Conservation (phyloP, 1,139 yeast genomes). For the Candida tropicalis region DNA sequence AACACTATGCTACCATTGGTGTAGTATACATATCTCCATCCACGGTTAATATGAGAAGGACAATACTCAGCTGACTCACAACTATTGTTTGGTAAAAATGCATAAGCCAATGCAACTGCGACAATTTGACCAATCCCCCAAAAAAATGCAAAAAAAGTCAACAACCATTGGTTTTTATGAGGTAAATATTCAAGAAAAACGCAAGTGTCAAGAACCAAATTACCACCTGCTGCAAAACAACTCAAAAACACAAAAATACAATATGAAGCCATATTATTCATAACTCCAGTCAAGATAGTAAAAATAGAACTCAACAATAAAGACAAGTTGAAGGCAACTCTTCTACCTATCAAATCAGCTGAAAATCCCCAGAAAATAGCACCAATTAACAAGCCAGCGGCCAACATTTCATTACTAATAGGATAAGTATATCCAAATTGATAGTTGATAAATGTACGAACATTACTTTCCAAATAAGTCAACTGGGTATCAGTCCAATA, state of each 20-base stretch:
- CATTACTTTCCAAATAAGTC: conserved; percentile 42
- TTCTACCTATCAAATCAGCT: conserved; percentile 46
- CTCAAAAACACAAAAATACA: conserved; percentile 51
- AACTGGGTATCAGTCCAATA: conserved; percentile 66
- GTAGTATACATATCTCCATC: conserved; percentile 42
- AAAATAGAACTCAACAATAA: conserved; percentile 38
- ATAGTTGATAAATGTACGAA: conserved; percentile 41
- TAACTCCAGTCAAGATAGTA: conserved; percentile 56
- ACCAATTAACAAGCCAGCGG: conserved; percentile 55
- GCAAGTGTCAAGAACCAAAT: conserved; percentile 60
- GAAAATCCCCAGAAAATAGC: conserved; percentile 60
- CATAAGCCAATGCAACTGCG: conserved; percentile 35
- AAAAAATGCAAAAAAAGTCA: conserved; percentile 37
- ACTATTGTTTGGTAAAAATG: conserved; percentile 32
- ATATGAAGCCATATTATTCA: conserved; percentile 47
- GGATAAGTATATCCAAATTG: conserved; percentile 42
- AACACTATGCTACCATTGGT: conserved; percentile 35
- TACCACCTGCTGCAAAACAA: conserved; percentile 58
- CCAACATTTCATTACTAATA: conserved; percentile 28
- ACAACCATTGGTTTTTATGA: conserved; percentile 47
- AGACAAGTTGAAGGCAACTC: conserved; percentile 25
- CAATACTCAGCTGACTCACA: conserved; percentile 32
- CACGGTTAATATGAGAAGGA: conserved; percentile 32
- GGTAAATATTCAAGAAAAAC: conserved; percentile 63
- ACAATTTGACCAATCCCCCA: conserved; percentile 42